Percentiles rank a stretch among this genome's conserved stretches.
These are phyloP conservation scores for Psilocybe subaeruginosa DNA, from an alignment of 768 basidiomycete species.

Conservation along the genomic window DNA sequence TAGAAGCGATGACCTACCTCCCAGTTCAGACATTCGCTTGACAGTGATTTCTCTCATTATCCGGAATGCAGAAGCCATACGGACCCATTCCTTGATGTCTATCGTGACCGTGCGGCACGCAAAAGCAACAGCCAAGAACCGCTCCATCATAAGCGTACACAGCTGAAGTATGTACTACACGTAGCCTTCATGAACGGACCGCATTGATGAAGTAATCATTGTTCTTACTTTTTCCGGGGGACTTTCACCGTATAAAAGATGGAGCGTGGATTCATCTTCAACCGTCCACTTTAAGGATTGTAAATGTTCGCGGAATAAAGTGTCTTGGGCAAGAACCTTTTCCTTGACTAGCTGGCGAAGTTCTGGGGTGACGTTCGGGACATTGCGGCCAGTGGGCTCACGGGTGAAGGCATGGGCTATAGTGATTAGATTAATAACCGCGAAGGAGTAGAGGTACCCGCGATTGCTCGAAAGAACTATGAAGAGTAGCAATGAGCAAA, in stretches of 20 bases:
- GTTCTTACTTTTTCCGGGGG: constrained; percentile 2
- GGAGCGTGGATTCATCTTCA: constrained; percentile 3
- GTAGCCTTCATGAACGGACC: too few relatives aligned
- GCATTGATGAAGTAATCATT: background rate
- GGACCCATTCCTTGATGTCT: background rate
- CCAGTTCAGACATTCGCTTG: background rate
- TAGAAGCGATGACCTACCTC: background rate
- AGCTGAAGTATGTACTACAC: constrained; percentile 6
- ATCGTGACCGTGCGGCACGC: background rate
- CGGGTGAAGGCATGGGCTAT: constrained; percentile 2
- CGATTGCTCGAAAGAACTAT: constrained; percentile 9
- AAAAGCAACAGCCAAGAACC: background rate
- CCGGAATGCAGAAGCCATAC: background rate
- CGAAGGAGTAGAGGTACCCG: background rate
- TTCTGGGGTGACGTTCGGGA: background rate
- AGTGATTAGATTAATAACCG: background rate
- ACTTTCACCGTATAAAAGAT: background rate
- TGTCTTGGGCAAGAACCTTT: constrained; percentile 2
- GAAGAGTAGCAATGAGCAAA: too few relatives aligned
- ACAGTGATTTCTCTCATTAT: background rate
- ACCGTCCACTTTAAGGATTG: constrained; percentile 1
- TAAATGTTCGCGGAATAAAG: background rate
- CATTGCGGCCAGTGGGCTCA: background rate
- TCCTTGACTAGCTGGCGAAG: constrained; percentile 3
- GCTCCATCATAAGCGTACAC: background rate